A percentile compares a stretch with the other conserved stretches of the same genome.
These are phyloP conservation scores for Schwanniomyces yamadae DNA, from an alignment of 805 yeast genomes.

Conservation along the genomic window DNA sequence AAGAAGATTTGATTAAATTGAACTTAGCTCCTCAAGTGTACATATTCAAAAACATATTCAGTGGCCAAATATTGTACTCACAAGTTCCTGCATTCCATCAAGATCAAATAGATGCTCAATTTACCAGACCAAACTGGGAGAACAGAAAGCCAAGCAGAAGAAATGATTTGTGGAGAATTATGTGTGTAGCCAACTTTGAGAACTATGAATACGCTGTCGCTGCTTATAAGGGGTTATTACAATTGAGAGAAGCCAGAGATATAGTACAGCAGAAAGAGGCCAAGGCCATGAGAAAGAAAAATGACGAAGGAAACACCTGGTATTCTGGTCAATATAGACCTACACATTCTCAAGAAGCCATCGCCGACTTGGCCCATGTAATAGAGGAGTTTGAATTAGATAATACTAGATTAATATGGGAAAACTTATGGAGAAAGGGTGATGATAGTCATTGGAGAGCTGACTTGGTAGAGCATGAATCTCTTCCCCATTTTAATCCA, in stretches of 20 bases:
- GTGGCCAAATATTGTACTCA: constrained; percentile 87
- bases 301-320: constrained; percentile 81
- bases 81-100: constrained; percentile 70
- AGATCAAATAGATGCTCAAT: constrained; percentile 66
- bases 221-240: constrained; percentile 71
- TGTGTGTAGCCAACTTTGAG: constrained; percentile 77
- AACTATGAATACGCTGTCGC: constrained; percentile 63
- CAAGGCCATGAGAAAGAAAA: constrained; percentile 64
- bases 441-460: constrained; percentile 69
- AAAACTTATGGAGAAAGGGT: constrained; percentile 83
- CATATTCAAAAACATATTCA: constrained; percentile 78
- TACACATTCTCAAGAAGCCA: constrained; percentile 85
- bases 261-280: constrained; percentile 58
- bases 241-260: constrained; percentile 74
- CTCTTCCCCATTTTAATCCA: constrained; percentile 55
- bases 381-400: constrained; percentile 59
- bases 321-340: constrained; percentile 86
- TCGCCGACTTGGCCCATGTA: constrained; percentile 73
- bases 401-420: constrained; percentile 70
- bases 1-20: constrained; percentile 38
- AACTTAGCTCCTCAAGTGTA: constrained; percentile 81
- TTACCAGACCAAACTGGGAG: constrained; percentile 84
- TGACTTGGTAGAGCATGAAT: constrained; percentile 58
- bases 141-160: constrained; percentile 78
- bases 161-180: constrained; percentile 84